Evolutionary conservation across 2,329 filamentous ascomycete species (phyloP), one percentile per base, ranked within the genome.

Genomic region (Phaeophleospora eucalypticola): DNA sequence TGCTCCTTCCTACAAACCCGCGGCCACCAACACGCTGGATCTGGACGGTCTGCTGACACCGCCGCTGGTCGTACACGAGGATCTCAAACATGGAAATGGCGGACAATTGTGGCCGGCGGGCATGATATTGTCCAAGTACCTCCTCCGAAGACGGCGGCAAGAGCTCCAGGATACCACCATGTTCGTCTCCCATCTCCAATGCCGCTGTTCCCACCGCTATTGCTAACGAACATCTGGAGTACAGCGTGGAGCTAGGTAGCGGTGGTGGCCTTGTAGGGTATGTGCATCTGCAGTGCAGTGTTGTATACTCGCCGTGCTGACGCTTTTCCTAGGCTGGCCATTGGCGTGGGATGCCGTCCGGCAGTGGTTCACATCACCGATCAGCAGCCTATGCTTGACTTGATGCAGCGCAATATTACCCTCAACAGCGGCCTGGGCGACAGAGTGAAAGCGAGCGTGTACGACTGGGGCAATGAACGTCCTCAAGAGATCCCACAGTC

Each of bases 21-120:
- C 79, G 14, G 70, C 70, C 2, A 75, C 75, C n/a, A 76, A 73
- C 3, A 63, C 62, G 18, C 64, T 82, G 15, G 73, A 77, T 29
- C 93, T 97, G 62, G 84, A 86, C 53, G 85, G 87, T 33, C 77
- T 93, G 43, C 76, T 96, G 27, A 68, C 58, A 16, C 72, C 78
- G 39, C 83, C 86, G 36, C 76, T 97, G 51, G 76, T 79, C 50
- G 79, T 97, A 14, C 86, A 87, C 61, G 89, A 96, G 67, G 90
- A 97, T 68, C 78, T 95, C 39, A 81, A 80, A 47, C 81, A 87
- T 53, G 93, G 93, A 51, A 97, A 93, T 67, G 93, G 93, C 40
- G 93, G 93, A 2, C 87, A 94, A 69, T 78, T 94, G 9, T 97
- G 93, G 93, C 91, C 90, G 2, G 91, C 91, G 0, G 93, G 93